phyloP scores from a whole-genome alignment of 495 filamentous ascomycete species.

The Trichoderma asperelloides region DNA sequence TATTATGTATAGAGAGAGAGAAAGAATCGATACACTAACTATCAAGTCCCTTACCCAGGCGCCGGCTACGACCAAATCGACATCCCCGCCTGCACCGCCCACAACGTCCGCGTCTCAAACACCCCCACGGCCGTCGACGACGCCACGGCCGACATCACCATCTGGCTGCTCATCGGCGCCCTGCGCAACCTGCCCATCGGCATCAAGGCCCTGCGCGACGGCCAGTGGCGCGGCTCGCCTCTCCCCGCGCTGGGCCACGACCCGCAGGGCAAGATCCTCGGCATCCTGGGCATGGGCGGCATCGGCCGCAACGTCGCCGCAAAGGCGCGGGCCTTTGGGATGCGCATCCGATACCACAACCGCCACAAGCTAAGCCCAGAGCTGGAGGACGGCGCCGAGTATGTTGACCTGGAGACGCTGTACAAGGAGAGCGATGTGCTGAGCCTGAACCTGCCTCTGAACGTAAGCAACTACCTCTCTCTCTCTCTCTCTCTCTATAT shows the following conservation, averaged over 20 bases:
- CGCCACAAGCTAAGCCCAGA: slow-evolving; percentile 33
- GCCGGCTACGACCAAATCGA: slow-evolving; percentile 79
- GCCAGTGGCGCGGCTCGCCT: slow-evolving; percentile 40
- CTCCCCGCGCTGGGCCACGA: slow-evolving; percentile 48
- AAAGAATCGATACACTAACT: not conserved
- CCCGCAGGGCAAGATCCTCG: slow-evolving; percentile 62
- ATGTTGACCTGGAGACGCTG: slow-evolving; percentile 61
- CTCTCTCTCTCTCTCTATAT: not conserved
- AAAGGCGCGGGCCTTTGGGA: slow-evolving; percentile 50
- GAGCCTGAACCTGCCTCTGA: slow-evolving; percentile 67
- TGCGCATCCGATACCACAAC: slow-evolving; percentile 66
- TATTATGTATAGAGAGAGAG: too few species aligned
- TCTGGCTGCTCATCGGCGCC: slow-evolving; percentile 72
- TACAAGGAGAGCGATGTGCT: slow-evolving; percentile 60
- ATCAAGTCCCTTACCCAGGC: slow-evolving; percentile 17
- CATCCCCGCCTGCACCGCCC: slow-evolving; percentile 57
- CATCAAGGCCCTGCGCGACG: slow-evolving; percentile 53
- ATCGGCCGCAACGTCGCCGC: slow-evolving; percentile 54
- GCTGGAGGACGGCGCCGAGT: slow-evolving; percentile 52
- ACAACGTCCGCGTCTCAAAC: slow-evolving; percentile 64
- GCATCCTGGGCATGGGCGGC: slow-evolving; percentile 82
- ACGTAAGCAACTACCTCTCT: slow-evolving; percentile 36
- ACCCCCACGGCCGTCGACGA: slow-evolving; percentile 73
- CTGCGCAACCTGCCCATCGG: slow-evolving; percentile 60
- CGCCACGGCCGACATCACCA: slow-evolving; percentile 67